Evolutionary conservation across 176 grass and related monocot species (phyloP), one percentile per base, ranked within the genome.

Genomic region (Bothriochloa decipiens): DNA sequence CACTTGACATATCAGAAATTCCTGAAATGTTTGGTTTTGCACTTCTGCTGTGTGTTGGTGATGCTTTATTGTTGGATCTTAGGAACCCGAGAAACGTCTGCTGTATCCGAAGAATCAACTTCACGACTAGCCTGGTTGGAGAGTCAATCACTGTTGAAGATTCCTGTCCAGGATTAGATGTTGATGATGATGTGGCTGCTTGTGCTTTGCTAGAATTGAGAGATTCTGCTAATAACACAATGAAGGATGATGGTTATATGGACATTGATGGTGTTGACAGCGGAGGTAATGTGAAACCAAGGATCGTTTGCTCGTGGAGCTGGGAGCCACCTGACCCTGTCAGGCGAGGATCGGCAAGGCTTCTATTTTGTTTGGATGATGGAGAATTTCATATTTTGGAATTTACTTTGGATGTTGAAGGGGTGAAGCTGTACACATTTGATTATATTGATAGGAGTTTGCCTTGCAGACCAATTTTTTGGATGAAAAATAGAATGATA

Each of bases 191-290:
- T 86, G 91, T 89, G 65, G 96, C 86, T 78, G 96, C 96, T 71
- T 99, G 96, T 87, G 91, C 93, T 79, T 91, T 99, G 86, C 89
- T 99, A 84, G 96, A 99, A 82, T 80, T 99, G 72, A 92, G 86
- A 78, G 96, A 94, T 89, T 96, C 93, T 36, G 89, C 80, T 79
- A 89, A 93, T 84, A 91, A 86, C 64, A 94, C 87, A 69, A 75
- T 89, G 55, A 93, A 86, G 80, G 89, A 91, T 83, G 91, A 94
- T 58, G 90, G 84, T 92, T 94, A 81, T 63, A 99, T 99, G 96
- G 91, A 88, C 72, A 94, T 99, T 72, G 93, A 99, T 81, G 92
- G 78, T 75, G 88, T 80, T 83, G 89, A 88, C 70, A 91, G 64
- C 45, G 90, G 89, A 82, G 77, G 74, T 74, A 82, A 41, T 83